phyloP scores from a whole-genome alignment of 768 basidiomycete genomes.

The Russula olivacea region DNA sequence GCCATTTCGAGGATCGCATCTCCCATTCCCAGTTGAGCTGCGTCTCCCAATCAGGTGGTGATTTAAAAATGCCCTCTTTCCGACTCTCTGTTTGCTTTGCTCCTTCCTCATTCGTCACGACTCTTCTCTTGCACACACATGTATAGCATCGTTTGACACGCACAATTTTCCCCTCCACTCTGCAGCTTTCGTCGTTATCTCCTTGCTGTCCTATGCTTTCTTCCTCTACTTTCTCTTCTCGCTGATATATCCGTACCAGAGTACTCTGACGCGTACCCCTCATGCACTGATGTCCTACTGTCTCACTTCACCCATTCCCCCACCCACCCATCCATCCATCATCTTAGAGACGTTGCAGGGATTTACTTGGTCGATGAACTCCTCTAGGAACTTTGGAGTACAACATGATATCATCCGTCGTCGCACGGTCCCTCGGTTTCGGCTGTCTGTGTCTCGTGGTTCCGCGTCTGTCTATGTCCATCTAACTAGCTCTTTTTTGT shows the following conservation, averaged over 20 bases:
- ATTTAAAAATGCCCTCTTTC: background rate
- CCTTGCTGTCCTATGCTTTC: slow-evolving; percentile 21
- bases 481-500: background rate
- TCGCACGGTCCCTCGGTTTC: background rate
- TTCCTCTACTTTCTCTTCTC: background rate
- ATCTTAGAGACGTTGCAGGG: background rate
- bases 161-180: slow-evolving; percentile 4
- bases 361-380: background rate
- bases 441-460: background rate
- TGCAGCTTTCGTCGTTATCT: slow-evolving; percentile 18
- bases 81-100: too few relatives aligned
- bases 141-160: slow-evolving; percentile 1
- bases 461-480: background rate
- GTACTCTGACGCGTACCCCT: background rate
- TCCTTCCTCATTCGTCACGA: background rate
- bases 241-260: background rate
- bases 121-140: background rate
- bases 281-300: background rate
- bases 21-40: slow-evolving; percentile 2
- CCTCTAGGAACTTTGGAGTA: background rate
- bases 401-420: background rate
- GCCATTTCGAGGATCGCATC: slow-evolving; percentile 2
- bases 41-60: slow-evolving; percentile 8
- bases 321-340: background rate
- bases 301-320: background rate